These are phyloP conservation scores for Trametes cingulata DNA, from an alignment of 768 basidiomycete species.

Conservation along the genomic window DNA sequence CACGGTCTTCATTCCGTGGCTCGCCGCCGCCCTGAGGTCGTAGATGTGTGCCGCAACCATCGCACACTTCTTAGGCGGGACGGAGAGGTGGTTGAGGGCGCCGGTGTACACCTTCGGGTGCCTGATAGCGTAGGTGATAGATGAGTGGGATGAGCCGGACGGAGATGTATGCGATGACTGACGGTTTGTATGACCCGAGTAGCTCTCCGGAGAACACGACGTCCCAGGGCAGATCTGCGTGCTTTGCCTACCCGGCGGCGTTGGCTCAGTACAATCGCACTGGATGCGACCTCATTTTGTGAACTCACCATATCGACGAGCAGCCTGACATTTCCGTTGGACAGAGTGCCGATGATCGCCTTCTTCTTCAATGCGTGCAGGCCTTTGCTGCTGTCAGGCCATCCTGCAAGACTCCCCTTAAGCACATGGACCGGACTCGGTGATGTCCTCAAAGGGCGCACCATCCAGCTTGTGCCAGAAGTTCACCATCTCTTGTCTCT, in stretches of 20 bases:
- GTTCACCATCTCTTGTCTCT: slow-evolving; percentile 46
- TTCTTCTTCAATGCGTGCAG: slow-evolving; percentile 53
- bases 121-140: slow-evolving; percentile 30
- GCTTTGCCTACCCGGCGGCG: slow-evolving; percentile 49
- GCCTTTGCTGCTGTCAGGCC: slow-evolving; percentile 55
- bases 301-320: slow-evolving; percentile 59
- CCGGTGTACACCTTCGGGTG: slow-evolving; percentile 53
- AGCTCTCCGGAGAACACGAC: slow-evolving; percentile 60
- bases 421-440: too few species aligned
- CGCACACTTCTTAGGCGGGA: slow-evolving; percentile 50
- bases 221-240: slow-evolving; percentile 65
- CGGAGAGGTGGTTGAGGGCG: slow-evolving; percentile 48
- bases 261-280: too few species aligned
- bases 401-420: too few species aligned
- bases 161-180: slow-evolving; percentile 19
- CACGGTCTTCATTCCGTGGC: slow-evolving; percentile 55
- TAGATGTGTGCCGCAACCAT: slow-evolving; percentile 67
- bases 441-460: too few species aligned
- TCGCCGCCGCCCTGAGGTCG: slow-evolving; percentile 56
- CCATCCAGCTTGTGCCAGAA: slow-evolving; percentile 65
- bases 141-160: background rate
- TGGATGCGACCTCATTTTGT: too few species aligned
- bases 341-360: slow-evolving; percentile 52
- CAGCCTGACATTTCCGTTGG: slow-evolving; percentile 64
- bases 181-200: slow-evolving; percentile 69